Percentiles rank a stretch among this genome's conserved stretches.
Conservation (phyloP, 805 yeast species). For the Wickerhamomyces queroliae region DNA sequence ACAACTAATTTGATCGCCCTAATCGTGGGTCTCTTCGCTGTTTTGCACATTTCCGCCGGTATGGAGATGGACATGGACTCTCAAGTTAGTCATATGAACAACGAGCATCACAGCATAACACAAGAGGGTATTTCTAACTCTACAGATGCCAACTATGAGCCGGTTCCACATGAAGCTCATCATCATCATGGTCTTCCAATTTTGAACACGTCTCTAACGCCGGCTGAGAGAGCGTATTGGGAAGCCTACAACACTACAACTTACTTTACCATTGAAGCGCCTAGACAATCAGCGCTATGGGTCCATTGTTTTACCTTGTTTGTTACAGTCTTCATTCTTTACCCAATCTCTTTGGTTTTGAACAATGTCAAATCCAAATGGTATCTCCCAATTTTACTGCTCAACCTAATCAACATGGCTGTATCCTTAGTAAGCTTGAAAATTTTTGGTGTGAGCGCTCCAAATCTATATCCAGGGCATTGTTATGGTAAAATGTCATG, state of each 20-base stretch:
- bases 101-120: background rate
- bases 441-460: conserved; percentile 53
- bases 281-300: conserved; percentile 45
- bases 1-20: conserved; percentile 3
- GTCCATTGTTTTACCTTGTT: conserved; percentile 45
- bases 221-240: conserved; percentile 78
- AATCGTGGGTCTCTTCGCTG: conserved; percentile 4
- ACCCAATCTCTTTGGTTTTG: conserved; percentile 65
- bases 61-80: background rate
- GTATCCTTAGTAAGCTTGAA: conserved; percentile 50
- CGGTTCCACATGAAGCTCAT: conserved; percentile 40
- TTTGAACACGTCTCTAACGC: conserved; percentile 54
- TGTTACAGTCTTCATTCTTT: conserved; percentile 43
- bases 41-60: background rate
- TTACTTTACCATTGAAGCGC: conserved; percentile 50
- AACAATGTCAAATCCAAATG: conserved; percentile 53
- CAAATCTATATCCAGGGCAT: conserved; percentile 70
- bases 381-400: conserved; percentile 50
- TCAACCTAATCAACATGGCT: conserved; percentile 41
- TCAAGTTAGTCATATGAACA: background rate
- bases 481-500: conserved; percentile 64
- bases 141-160: conserved; percentile 17
- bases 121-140: background rate
- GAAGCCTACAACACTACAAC: conserved; percentile 71
- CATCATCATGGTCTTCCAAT: conserved; percentile 73